A percentile compares a stretch with the other conserved stretches of the same genome.
phyloP scores from a whole-genome alignment of 148 eudicot genomes.

The Cornus controversa region DNA sequence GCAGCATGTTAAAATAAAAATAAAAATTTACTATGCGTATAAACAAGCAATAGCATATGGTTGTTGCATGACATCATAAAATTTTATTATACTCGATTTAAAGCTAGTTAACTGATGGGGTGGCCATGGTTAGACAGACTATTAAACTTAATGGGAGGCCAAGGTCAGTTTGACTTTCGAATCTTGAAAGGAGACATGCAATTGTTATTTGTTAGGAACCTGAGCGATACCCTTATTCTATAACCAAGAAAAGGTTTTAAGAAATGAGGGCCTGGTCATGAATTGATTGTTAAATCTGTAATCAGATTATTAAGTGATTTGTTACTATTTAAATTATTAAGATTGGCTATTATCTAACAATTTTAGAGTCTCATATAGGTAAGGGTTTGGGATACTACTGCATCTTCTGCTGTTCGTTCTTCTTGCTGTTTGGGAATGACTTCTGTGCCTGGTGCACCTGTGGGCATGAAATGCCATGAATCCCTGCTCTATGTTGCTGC shows the following conservation, averaged over 20 bases:
- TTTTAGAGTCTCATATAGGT: conserved; percentile 29
- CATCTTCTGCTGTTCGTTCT: conserved; percentile 54
- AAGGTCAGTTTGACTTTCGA: background rate
- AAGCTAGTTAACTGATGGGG: too few relatives aligned
- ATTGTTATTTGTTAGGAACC: background rate
- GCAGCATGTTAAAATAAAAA: too few relatives aligned
- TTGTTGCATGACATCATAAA: too few relatives aligned
- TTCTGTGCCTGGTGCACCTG: conserved; percentile 47
- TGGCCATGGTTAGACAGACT: background rate
- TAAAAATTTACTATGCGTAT: too few relatives aligned
- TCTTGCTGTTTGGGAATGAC: conserved; percentile 69
- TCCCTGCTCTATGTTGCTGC: conserved; percentile 67
- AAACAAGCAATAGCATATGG: too few relatives aligned
- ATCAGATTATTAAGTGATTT: background rate
- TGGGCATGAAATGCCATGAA: conserved; percentile 72
- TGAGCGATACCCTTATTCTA: too few relatives aligned
- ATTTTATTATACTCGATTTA: too few relatives aligned
- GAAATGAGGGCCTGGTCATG: background rate
- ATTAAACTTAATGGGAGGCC: background rate
- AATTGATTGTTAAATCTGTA: background rate
- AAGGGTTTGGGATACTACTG: conserved; percentile 70
- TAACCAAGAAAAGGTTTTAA: too few relatives aligned
- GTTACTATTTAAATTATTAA: background rate
- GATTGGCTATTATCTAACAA: background rate
- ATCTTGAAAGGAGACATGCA: background rate